These are phyloP conservation scores for Tetragonia tetragonoides DNA, from an alignment of 148 eudicot species.

Conservation along the genomic window DNA sequence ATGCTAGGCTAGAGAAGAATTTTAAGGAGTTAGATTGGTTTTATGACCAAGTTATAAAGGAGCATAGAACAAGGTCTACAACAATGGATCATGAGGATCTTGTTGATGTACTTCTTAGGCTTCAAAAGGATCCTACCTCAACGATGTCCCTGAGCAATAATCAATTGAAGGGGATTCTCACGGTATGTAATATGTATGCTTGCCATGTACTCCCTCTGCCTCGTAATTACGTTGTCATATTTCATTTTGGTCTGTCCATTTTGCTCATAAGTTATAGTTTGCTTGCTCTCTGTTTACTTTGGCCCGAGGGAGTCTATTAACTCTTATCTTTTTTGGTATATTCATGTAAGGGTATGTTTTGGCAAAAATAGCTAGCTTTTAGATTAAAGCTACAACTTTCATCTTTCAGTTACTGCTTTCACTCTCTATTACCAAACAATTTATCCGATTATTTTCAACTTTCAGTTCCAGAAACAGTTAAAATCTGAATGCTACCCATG, in stretches of 20 bases:
- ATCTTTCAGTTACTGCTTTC: too few relatives aligned
- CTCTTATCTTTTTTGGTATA: too few relatives aligned
- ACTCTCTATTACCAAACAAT: too few relatives aligned
- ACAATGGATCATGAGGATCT: constrained; percentile 35
- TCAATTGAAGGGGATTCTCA: constrained; percentile 48
- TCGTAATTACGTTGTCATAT: not conserved
- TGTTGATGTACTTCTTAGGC: constrained; percentile 48
- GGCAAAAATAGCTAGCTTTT: too few relatives aligned
- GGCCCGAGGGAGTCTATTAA: too few relatives aligned
- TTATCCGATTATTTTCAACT: too few relatives aligned
- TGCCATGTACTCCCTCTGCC: not conserved
- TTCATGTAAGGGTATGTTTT: too few relatives aligned
- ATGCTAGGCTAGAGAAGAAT: constrained; percentile 35
- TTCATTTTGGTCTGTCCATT: too few relatives aligned
- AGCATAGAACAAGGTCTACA: constrained; percentile 29
- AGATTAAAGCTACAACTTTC: too few relatives aligned
- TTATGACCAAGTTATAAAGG: constrained; percentile 38
- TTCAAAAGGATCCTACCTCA: constrained; percentile 45
- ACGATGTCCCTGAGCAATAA: constrained; percentile 25
- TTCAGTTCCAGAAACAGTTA: too few relatives aligned
- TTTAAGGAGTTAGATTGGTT: constrained; percentile 33
- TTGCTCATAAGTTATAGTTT: too few relatives aligned
- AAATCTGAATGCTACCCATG: too few relatives aligned
- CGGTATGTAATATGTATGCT: constrained; percentile 45
- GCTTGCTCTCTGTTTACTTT: not conserved